A percentile compares a stretch with the other conserved stretches of the same genome.
These are phyloP conservation scores for Brassica juncea DNA, from an alignment of 345 rosid genomes.

Conservation along the genomic window DNA sequence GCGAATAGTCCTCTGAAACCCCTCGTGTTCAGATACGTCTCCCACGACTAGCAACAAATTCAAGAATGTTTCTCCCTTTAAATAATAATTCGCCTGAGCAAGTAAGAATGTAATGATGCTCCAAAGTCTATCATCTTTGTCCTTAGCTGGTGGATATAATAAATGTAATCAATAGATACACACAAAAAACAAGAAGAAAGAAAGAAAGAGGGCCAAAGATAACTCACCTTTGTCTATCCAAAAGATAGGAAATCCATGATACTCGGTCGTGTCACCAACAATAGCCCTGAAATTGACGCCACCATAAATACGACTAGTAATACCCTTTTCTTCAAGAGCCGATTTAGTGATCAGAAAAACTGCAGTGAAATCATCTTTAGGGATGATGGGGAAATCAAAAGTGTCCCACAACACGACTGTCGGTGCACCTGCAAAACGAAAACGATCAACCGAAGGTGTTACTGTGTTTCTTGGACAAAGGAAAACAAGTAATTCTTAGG, in stretches of 20 bases:
- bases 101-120: neutral
- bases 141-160: neutral
- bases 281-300: neutral
- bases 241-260: neutral
- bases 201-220: neutral
- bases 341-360: neutral
- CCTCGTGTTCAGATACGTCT: neutral
- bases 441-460: neutral
- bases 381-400: neutral
- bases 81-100: neutral
- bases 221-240: neutral
- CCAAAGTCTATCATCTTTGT: neutral
- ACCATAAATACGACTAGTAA: neutral
- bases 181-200: neutral
- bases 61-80: no score
- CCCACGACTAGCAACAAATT: neutral
- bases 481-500: no score
- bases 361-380: neutral
- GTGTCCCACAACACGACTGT: neutral
- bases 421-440: neutral
- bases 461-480: no score
- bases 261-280: neutral
- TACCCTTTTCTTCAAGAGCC: neutral
- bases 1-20: neutral
- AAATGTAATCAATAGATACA: neutral